Percentiles rank a stretch among this genome's conserved stretches.
These are phyloP conservation scores for Clitoria ternatea DNA, from an alignment of 306 rosid species.

Conservation along the genomic window DNA sequence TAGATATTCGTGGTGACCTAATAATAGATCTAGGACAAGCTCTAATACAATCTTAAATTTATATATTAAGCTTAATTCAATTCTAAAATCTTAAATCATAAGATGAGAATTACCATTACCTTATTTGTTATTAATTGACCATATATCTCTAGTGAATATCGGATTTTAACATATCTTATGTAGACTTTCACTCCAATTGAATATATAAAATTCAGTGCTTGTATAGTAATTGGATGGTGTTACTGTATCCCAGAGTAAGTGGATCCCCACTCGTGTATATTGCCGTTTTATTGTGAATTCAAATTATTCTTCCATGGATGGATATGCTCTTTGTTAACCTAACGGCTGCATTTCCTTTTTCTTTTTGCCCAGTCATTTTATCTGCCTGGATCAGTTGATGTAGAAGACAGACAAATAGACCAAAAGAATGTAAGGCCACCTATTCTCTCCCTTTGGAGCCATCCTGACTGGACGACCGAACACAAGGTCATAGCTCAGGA, in stretches of 20 bases:
- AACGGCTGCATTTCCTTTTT: background rate
- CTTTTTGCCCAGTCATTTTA: conserved; percentile 53
- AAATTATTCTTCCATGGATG: background rate
- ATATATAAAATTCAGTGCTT: background rate
- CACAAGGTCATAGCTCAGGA: conserved; percentile 48
- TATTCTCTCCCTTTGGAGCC: conserved; percentile 58
- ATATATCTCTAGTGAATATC: no score
- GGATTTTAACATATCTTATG: no score
- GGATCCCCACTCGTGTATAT: background rate
- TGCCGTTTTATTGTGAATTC: background rate
- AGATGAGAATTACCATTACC: no score
- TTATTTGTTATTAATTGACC: no score
- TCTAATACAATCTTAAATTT: no score
- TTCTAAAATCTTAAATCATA: no score
- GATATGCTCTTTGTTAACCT: background rate
- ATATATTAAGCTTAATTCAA: no score
- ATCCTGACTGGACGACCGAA: conserved; percentile 40
- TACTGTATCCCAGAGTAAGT: background rate
- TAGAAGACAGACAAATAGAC: conserved; percentile 44
- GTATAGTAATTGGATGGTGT: background rate
- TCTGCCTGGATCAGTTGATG: conserved; percentile 62
- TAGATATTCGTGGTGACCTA: no score
- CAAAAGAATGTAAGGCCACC: conserved; percentile 49
- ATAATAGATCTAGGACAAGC: no score
- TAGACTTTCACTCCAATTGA: background rate